Conservation (phyloP, 345 rosid genomes). For the Corchorus capsularis region DNA sequence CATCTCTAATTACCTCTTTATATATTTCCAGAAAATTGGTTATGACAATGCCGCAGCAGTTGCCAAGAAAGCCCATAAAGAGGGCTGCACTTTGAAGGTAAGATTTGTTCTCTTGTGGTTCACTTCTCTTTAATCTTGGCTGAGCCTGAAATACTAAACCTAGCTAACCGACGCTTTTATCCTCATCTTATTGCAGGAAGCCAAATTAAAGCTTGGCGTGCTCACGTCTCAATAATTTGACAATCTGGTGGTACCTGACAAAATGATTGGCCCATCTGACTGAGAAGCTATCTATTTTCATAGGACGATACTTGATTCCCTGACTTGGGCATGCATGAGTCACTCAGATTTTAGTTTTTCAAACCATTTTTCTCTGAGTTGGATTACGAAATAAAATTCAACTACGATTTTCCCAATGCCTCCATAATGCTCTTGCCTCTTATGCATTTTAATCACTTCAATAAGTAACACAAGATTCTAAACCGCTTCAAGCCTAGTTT, state of each 20-base stretch:
- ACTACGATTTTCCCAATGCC: neutral
- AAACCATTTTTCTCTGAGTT: slow-evolving; percentile 13
- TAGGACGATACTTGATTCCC: neutral
- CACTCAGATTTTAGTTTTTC: neutral
- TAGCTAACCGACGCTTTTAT: neutral
- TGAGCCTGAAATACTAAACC: too few species aligned
- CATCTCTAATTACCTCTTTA: slow-evolving; percentile 18
- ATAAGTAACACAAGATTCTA: too few species aligned
- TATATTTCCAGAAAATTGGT: slow-evolving; percentile 86
- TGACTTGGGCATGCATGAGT: slow-evolving; percentile 10
- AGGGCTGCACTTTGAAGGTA: slow-evolving; percentile 90
- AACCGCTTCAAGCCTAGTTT: neutral
- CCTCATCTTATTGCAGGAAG: slow-evolving; percentile 55
- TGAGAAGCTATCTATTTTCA: slow-evolving; percentile 30
- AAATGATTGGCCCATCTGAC: slow-evolving; percentile 88
- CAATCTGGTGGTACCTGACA: slow-evolving; percentile 91
- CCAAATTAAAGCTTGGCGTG: slow-evolving; percentile 75
- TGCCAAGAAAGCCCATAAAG: slow-evolving; percentile 98
- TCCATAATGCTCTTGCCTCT: too few species aligned
- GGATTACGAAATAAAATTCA: slow-evolving; percentile 9
- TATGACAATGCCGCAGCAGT: slow-evolving; percentile 97
- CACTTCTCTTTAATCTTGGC: too few species aligned
- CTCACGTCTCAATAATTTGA: slow-evolving; percentile 83
- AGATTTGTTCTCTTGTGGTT: slow-evolving; percentile 13
- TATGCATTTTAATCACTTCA: too few species aligned